Conservation (phyloP, 2,329 filamentous ascomycete species). For the Penicillium sp. region DNA sequence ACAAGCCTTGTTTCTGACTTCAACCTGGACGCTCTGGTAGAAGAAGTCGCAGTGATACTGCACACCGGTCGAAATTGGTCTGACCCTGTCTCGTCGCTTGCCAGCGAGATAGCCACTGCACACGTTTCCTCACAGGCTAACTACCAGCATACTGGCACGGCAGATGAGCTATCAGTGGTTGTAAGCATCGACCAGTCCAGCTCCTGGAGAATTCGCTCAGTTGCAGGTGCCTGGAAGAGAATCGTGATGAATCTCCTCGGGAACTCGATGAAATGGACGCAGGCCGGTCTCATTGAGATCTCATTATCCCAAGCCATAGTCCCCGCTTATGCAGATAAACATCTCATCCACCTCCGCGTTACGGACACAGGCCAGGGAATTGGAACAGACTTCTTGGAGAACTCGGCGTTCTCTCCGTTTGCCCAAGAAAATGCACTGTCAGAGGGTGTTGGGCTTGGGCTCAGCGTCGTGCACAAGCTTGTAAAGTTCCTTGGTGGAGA, state of each 20-base stretch:
- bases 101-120: conserved; percentile 7
- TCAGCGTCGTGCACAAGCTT: conserved; percentile 59
- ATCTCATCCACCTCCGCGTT: conserved; percentile 44
- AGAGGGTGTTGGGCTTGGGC: conserved; percentile 60
- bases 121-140: not conserved
- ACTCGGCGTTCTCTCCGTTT: conserved; percentile 59
- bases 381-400: conserved; percentile 54
- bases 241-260: conserved; percentile 40
- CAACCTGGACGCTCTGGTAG: conserved; percentile 31
- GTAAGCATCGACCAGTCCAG: conserved; percentile 28
- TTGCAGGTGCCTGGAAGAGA: conserved; percentile 32
- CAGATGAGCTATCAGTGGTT: conserved; percentile 26
- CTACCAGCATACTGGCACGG: not conserved
- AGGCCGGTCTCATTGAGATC: conserved; percentile 33
- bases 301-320: conserved; percentile 20
- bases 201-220: conserved; percentile 31
- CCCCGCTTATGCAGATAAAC: conserved; percentile 8
- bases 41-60: conserved; percentile 30
- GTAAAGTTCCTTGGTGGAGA: conserved; percentile 55
- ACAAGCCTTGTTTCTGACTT: conserved; percentile 31
- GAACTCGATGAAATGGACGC: conserved; percentile 39
- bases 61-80: conserved; percentile 27
- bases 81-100: conserved; percentile 10
- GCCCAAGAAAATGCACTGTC: conserved; percentile 58
- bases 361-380: conserved; percentile 64